A percentile compares a stretch with the other conserved stretches of the same genome.
Conservation (phyloP, 208 protist genomes). For the Crithidia expoeki region DNA sequence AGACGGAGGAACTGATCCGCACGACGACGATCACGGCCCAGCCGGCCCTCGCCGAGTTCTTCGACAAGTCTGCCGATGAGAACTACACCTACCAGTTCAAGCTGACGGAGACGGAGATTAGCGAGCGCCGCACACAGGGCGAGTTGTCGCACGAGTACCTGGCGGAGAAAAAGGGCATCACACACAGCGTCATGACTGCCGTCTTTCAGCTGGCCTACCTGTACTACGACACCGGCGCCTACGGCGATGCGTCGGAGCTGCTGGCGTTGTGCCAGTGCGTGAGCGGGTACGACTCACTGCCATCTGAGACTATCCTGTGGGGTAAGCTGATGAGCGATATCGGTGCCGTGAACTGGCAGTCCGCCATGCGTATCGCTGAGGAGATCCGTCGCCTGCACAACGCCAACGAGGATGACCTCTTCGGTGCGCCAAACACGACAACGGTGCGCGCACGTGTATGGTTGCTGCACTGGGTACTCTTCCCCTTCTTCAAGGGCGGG, state of each 20-base stretch:
- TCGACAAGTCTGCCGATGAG: constrained; percentile 60
- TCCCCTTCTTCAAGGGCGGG: constrained; percentile 92
- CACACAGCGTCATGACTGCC: constrained; percentile 61
- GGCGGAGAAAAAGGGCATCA: constrained; percentile 70
- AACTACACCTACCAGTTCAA: constrained; percentile 83
- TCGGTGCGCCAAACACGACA: constrained; percentile 57
- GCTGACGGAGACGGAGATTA: constrained; percentile 76
- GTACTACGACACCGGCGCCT: constrained; percentile 87
- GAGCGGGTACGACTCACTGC: constrained; percentile 73
- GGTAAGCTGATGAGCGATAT: constrained; percentile 90
- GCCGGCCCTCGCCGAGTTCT: constrained; percentile 82
- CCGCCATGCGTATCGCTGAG: constrained; percentile 74
- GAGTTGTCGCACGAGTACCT: constrained; percentile 83
- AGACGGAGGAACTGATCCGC: constrained; percentile 71
- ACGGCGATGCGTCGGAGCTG: constrained; percentile 82
- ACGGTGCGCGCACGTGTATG: constrained; percentile 80
- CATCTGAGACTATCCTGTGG: constrained; percentile 73
- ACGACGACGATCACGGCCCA: constrained; percentile 55
- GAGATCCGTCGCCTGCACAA: constrained; percentile 77
- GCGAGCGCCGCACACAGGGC: constrained; percentile 65
- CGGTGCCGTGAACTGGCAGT: constrained; percentile 82
- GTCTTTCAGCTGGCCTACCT: constrained; percentile 84
- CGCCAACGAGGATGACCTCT: constrained; percentile 69
- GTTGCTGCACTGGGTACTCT: constrained; percentile 92
- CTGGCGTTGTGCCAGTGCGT: constrained; percentile 84